Evolutionary conservation across 2,329 filamentous ascomycete species (phyloP).

Genomic region (Ceratocystis papillata): DNA sequence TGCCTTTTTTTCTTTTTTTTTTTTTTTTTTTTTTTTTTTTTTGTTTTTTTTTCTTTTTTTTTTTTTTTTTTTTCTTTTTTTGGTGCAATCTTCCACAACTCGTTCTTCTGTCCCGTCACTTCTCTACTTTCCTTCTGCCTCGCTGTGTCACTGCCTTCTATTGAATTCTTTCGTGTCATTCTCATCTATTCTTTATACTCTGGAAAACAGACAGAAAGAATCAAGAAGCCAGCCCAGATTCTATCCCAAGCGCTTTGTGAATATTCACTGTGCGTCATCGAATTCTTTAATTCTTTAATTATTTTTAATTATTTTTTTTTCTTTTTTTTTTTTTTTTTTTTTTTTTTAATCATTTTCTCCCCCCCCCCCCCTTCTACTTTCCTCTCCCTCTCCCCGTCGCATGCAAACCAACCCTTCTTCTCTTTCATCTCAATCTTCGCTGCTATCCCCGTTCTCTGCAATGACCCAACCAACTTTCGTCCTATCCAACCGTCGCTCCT

Average conservation of each 20-base stretch:
- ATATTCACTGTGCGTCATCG: neutral
- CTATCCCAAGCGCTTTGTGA: neutral
- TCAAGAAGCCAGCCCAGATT: neutral
- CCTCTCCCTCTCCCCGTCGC: neutral
- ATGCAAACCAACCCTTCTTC: neutral
- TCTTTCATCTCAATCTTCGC: neutral
- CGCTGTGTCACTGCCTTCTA: neutral
- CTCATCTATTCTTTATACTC: too few relatives aligned
- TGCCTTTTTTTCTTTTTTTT: neutral
- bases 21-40: neutral
- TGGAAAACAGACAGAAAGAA: neutral
- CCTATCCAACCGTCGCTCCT: conserved; percentile 9
- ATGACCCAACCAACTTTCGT: conserved; percentile 11
- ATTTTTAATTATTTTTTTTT: neutral
- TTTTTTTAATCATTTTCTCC: neutral
- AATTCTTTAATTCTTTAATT: neutral
- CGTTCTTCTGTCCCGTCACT: too few relatives aligned
- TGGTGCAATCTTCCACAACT: neutral
- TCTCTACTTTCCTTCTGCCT: neutral
- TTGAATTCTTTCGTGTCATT: neutral
- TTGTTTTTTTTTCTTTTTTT: neutral
- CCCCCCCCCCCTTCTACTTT: neutral
- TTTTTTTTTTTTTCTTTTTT: neutral
- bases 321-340: neutral
- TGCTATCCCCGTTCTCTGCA: neutral